phyloP scores from a whole-genome alignment of 2,329 filamentous ascomycete genomes.

The Tetracladium maxilliforme region DNA sequence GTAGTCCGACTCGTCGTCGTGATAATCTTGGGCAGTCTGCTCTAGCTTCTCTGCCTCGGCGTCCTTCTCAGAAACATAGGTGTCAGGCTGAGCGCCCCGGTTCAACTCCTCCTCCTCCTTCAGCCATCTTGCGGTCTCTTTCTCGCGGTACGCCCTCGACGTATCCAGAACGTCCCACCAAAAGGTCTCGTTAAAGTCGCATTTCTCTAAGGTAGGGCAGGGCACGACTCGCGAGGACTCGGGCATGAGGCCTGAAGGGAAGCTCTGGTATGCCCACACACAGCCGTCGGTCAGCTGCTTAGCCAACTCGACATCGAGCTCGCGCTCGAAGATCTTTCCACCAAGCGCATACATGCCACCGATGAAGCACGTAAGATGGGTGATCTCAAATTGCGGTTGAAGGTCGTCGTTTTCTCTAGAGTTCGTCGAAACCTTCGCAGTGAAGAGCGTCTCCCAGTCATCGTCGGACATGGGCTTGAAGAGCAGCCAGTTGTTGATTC shows the following conservation, averaged over 20 bases:
- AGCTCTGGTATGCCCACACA: constrained; percentile 53
- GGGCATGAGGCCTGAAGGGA: constrained; percentile 49
- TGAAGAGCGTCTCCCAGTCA: constrained; percentile 57
- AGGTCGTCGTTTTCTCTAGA: constrained; percentile 39
- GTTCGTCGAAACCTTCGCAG: constrained; percentile 41
- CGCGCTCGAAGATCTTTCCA: constrained; percentile 43
- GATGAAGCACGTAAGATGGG: constrained; percentile 52
- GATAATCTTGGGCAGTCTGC: not conserved
- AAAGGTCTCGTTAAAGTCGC: constrained; percentile 34
- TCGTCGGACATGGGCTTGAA: constrained; percentile 61
- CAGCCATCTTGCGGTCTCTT: not conserved
- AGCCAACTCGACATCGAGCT: constrained; percentile 46
- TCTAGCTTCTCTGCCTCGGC: not conserved
- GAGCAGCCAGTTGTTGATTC: constrained; percentile 58
- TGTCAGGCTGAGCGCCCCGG: not conserved
- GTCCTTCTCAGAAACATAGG: not conserved
- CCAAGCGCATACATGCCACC: constrained; percentile 57
- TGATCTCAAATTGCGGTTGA: constrained; percentile 10
- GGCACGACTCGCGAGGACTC: constrained; percentile 33
- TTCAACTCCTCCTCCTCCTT: not conserved
- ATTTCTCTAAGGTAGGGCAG: constrained; percentile 30
- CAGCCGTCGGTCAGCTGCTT: constrained; percentile 53
- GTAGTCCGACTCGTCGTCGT: too few relatives aligned
- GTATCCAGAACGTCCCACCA: constrained; percentile 33
- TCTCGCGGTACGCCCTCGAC: not conserved